Conservation (phyloP, 495 filamentous ascomycete species). For the Bacidia gigantensis region DNA sequence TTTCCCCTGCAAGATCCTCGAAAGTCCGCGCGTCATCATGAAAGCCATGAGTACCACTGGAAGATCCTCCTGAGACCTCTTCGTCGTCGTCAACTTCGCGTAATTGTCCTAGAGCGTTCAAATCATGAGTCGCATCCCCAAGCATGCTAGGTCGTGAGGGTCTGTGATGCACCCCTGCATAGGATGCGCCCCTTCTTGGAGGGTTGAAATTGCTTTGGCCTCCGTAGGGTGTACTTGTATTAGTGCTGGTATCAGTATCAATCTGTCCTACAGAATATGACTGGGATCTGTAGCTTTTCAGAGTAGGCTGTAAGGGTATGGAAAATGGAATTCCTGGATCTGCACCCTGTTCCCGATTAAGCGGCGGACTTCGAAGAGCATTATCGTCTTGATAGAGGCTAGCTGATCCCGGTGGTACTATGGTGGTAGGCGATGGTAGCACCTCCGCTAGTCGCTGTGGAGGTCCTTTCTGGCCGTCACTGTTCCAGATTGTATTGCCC, state of each 20-base stretch:
- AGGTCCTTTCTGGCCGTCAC: slow-evolving; percentile 58
- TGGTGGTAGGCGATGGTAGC: slow-evolving; percentile 61
- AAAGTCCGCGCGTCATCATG: slow-evolving; percentile 53
- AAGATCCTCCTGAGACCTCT: slow-evolving; percentile 54
- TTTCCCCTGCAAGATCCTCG: slow-evolving; percentile 59
- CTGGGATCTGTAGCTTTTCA: slow-evolving; percentile 86
- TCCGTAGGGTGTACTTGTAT: slow-evolving; percentile 30
- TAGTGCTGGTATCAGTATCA: slow-evolving; percentile 48
- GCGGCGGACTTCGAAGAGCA: slow-evolving; percentile 41
- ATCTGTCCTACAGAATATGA: slow-evolving; percentile 93
- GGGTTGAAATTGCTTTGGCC: slow-evolving; percentile 27
- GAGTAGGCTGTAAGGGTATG: slow-evolving; percentile 81
- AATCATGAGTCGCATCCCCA: slow-evolving; percentile 62
- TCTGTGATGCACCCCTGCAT: slow-evolving; percentile 61
- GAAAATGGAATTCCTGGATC: slow-evolving; percentile 66
- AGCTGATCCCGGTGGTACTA: slow-evolving; percentile 37
- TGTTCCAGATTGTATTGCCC: slow-evolving; percentile 66
- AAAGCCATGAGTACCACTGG: slow-evolving; percentile 39
- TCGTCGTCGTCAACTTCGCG: slow-evolving; percentile 76
- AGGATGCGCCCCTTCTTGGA: slow-evolving; percentile 37
- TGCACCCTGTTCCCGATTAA: slow-evolving; percentile 35
- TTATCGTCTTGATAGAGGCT: slow-evolving; percentile 27
- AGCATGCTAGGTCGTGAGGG: slow-evolving; percentile 77
- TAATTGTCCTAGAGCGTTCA: slow-evolving; percentile 57
- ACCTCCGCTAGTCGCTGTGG: slow-evolving; percentile 61